Evolutionary conservation across 768 basidiomycete species (phyloP).

Genomic region (Leccinum longicurvipes): DNA sequence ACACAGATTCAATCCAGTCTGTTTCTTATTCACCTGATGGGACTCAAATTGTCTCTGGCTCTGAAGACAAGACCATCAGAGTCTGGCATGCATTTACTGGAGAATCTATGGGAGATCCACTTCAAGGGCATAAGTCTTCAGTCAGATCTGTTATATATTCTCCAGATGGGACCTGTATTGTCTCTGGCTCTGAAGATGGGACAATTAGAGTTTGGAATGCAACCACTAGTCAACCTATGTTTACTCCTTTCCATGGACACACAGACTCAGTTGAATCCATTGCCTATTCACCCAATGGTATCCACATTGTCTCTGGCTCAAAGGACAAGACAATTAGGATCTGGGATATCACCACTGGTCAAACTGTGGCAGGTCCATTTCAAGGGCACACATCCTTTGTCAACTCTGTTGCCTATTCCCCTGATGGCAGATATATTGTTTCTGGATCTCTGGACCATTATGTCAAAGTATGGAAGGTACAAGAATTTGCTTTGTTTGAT

Average conservation of each 20-base stretch:
- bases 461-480: background rate
- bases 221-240: background rate
- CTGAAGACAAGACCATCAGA: background rate
- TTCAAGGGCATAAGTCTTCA: background rate
- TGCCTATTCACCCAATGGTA: background rate
- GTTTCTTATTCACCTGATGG: background rate
- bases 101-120: background rate
- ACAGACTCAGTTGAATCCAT: background rate
- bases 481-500: background rate
- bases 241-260: background rate
- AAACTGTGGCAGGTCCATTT: background rate
- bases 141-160: background rate
- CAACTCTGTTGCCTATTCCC: background rate
- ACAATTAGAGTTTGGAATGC: background rate
- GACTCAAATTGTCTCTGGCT: background rate
- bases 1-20: background rate
- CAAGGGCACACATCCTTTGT: background rate
- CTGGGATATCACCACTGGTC: background rate
- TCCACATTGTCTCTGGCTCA: background rate
- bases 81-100: background rate
- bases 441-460: background rate
- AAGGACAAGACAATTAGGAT: background rate
- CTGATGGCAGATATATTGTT: background rate
- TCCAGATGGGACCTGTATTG: background rate
- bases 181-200: background rate